These are phyloP conservation scores for Simplicillium aogashimaense DNA, from an alignment of 2,329 filamentous ascomycete species.

Conservation along the genomic window DNA sequence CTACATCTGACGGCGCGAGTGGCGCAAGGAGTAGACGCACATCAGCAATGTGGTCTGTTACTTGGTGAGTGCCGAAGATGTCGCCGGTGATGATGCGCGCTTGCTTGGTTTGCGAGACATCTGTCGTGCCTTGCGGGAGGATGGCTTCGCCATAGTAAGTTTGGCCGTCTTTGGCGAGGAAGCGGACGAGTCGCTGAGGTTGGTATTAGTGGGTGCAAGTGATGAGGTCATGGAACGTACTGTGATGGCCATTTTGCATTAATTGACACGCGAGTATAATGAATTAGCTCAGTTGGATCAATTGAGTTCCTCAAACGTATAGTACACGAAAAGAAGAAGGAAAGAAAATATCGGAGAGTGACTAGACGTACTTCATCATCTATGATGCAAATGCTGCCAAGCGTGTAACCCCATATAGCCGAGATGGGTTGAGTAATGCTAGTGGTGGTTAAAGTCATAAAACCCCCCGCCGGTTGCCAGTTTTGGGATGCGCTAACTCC, in stretches of 20 bases:
- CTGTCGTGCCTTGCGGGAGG: conserved; percentile 47
- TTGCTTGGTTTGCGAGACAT: conserved; percentile 50
- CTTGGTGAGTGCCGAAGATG: conserved; percentile 53
- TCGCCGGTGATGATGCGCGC: conserved; percentile 55
- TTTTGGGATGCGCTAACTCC: too few relatives aligned
- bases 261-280: too few relatives aligned
- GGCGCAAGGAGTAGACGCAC: conserved; percentile 52
- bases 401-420: too few relatives aligned
- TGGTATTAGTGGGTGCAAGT: not conserved
- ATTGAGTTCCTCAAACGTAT: too few relatives aligned
- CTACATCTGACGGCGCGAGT: conserved; percentile 50
- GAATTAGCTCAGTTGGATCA: too few relatives aligned
- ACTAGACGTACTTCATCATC: conserved; percentile 4
- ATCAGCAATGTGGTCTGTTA: conserved; percentile 51
- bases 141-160: conserved; percentile 69
- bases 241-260: too few relatives aligned
- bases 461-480: too few relatives aligned
- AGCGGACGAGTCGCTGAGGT: conserved; percentile 58
- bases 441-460: too few relatives aligned
- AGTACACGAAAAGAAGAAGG: too few relatives aligned
- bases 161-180: conserved; percentile 59
- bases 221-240: too few relatives aligned
- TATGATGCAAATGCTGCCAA: not conserved
- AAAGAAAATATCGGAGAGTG: too few relatives aligned
- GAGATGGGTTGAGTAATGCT: too few relatives aligned